Evolutionary conservation across 1,284 basidiomycete species (phyloP).

Genomic region (Ustilago vetiveriae): DNA sequence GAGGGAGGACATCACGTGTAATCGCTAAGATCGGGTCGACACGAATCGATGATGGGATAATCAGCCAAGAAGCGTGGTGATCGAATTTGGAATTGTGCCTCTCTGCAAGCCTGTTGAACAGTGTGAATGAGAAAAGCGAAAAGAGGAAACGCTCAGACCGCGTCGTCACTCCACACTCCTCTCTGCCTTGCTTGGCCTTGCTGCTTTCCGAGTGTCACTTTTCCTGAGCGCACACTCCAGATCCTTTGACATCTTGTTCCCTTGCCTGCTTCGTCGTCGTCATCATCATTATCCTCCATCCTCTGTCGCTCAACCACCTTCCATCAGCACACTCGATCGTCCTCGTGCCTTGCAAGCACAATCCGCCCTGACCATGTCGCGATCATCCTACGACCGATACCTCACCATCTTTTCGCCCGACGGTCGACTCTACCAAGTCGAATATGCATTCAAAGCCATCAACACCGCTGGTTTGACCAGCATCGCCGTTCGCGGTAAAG

Average conservation of each 20-base stretch:
- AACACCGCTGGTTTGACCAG: slow-evolving; percentile 94
- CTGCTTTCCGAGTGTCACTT: slow-evolving; percentile 42
- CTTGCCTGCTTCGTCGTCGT: neutral
- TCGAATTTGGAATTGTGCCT: neutral
- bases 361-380: slow-evolving; percentile 54
- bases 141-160: slow-evolving; percentile 34
- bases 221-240: slow-evolving; percentile 3
- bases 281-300: neutral
- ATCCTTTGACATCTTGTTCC: neutral
- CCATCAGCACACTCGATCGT: too few relatives aligned
- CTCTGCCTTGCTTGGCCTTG: too few relatives aligned
- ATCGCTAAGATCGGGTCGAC: too few relatives aligned
- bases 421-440: slow-evolving; percentile 66
- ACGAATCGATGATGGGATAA: too few relatives aligned
- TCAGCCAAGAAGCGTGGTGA: too few relatives aligned
- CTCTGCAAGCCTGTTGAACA: neutral
- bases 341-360: neutral
- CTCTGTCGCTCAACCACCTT: neutral
- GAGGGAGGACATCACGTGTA: too few relatives aligned
- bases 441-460: slow-evolving; percentile 99
- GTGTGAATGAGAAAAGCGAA: too few relatives aligned
- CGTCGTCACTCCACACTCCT: slow-evolving; percentile 44
- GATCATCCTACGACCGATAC: slow-evolving; percentile 65
- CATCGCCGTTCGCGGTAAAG: slow-evolving; percentile 89
- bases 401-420: slow-evolving; percentile 67